Percentiles rank a stretch among this genome's conserved stretches.
Conservation (phyloP, 2,329 filamentous ascomycete genomes). For the Cryoendolithus antarcticus region DNA sequence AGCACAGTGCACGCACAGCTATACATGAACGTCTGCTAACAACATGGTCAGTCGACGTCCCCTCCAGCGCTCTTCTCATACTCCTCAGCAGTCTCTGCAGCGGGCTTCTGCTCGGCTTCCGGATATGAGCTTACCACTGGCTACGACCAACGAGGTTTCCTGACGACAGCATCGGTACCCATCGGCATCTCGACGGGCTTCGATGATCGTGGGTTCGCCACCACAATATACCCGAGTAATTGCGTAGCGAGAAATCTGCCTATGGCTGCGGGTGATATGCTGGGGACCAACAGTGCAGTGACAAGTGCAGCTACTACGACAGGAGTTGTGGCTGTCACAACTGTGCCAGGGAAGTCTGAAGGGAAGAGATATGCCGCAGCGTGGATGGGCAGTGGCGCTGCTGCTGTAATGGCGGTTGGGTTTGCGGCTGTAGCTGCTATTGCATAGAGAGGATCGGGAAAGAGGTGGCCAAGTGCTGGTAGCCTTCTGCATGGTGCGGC, state of each 20-base stretch:
- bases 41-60: conserved; percentile 34
- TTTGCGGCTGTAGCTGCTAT: no score
- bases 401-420: no score
- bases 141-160: conserved; percentile 39
- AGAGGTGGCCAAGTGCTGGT: no score
- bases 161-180: conserved; percentile 32
- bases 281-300: conserved; percentile 1
- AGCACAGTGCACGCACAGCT: not conserved
- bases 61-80: conserved; percentile 41
- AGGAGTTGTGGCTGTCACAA: no score
- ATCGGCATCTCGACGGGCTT: conserved; percentile 30
- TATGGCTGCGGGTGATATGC: conserved; percentile 5
- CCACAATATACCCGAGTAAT: conserved; percentile 22
- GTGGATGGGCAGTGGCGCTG: no score
- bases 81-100: conserved; percentile 34
- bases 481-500: no score
- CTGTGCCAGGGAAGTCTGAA: no score
- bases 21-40: conserved; percentile 14
- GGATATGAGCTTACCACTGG: conserved; percentile 34
- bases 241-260: conserved; percentile 1
- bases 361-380: no score
- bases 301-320: no score
- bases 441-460: no score
- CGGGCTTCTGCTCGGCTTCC: conserved; percentile 29
- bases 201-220: conserved; percentile 34